Base-by-base conservation (phyloP, 208 protist genomes). In the Trypanosoma lewisi region DNA sequence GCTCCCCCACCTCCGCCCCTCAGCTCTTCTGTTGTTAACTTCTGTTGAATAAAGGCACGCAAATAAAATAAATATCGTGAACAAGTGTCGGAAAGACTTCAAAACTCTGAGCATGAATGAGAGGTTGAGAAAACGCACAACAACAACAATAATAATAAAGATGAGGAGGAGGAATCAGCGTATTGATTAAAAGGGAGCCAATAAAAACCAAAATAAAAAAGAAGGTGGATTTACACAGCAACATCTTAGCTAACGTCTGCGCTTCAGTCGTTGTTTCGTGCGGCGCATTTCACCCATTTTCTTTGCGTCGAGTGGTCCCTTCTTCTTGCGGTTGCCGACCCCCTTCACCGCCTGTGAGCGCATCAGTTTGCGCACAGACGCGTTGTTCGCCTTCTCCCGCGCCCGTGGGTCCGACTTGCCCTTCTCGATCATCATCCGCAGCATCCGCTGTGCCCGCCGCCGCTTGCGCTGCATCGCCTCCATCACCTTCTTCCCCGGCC, bases 381-480 rank as follows among this genome's bases (percentile, higher is more conserved):
- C 73, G 44, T 75, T 69, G 37, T 68, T 72, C 9, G 83, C 82
- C 79, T 93, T 96, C 70, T 94, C 88, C 21, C 87, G 73, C 16
- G 86, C 74, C 8, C 91, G 77, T 9, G 91, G 91, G 66, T 96
- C 89, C 6, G 82, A 58, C 74, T 96, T 96, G 47, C 85, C 93
- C 63, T 97, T 96, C 34, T 93, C 78, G 50, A 96, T 83, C 41
- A 95, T 67, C 42, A 83, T 74, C 12, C 84, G 82, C 31, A 98
- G 58, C 80, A 97, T 95, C 23, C 86, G 84, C 54, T 88, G 62
- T 0, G 82, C 70, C 50, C 87, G 78, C 30, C 82, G 66, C 39
- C 97, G 95, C 86, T 98, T 98, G 62, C 97, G 91, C 27, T 91
- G 91, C 73, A 98, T 93, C 25, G 98, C 98, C 82, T 99, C 97